Evolutionary conservation across 768 basidiomycete genomes (phyloP), one percentile per base, ranked within the genome.

Genomic region (Coprinopsis sp.): DNA sequence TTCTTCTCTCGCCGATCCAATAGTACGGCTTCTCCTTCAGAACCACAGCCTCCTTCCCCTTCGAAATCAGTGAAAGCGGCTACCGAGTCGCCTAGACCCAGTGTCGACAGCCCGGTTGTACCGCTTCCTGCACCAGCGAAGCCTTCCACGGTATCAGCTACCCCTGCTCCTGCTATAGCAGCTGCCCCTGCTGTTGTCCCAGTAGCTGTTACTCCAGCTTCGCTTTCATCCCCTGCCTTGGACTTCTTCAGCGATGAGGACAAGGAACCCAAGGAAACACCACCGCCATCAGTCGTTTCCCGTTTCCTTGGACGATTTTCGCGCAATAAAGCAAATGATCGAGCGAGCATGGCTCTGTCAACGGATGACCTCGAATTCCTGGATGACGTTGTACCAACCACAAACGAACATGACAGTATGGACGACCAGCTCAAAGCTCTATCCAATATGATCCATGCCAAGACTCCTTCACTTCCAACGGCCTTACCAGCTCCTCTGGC

Each of bases 311-410:
- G 76, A 40, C 79, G 88, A 38, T 87, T 94, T 62, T 82, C 81
- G 6, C 76, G 80, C 18, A 64, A 64, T 22, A 51, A 60, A 16
- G 50, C 64, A 38, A 73, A 54, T 44, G 64, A 67, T 25, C 70
- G 70, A 37, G 74, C 72, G 41, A 81, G 85, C 24, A 61, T 93
- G 27, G 77, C 88, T 11, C 72, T 94, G 14, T 88, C 88, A 13
- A 70, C 78, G 1, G 82, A 88, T 48, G 92, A 95, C 60, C 71
- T 95, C 23, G 84, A 90, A 53, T 93, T 87, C 58, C 71, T 95
- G 16, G 79, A 78, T 27, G 86, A 82, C 59, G 74, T 78, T 46
- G 84, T 78, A 8, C 83, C 84, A 3, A 76, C 74, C 51, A 73
- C 71, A 10, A 59, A 54, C 39, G 77, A 79, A 46, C 71, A 65